These are phyloP conservation scores for Conringia planisiliqua DNA, from an alignment of 345 rosid genomes.

Conservation along the genomic window DNA sequence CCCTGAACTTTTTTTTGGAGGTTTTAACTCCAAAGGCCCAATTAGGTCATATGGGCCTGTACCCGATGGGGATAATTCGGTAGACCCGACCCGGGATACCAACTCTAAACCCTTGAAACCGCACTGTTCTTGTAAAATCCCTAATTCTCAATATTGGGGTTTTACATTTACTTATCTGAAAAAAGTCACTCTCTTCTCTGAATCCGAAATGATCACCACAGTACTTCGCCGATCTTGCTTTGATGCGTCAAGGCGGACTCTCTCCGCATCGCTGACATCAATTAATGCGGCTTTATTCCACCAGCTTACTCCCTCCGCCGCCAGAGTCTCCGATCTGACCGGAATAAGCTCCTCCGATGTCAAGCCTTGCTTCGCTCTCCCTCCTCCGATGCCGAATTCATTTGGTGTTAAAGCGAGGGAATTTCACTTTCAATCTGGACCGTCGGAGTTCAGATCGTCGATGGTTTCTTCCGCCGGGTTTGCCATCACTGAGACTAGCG, in stretches of 20 bases:
- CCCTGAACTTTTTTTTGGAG: background rate
- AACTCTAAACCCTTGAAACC: background rate
- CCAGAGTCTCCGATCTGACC: conserved; percentile 12
- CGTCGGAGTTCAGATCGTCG: conserved; percentile 30
- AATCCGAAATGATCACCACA: conserved; percentile 27
- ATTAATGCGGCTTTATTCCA: conserved; percentile 1
- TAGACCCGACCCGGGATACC: background rate
- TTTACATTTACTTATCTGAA: background rate
- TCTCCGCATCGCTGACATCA: conserved; percentile 12
- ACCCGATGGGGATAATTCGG: background rate
- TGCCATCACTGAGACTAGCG: conserved; percentile 37
- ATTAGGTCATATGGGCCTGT: background rate
- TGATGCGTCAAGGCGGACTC: conserved; percentile 13
- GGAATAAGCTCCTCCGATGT: background rate
- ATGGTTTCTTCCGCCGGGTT: conserved; percentile 37
- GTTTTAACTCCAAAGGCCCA: background rate
- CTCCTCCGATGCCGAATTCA: background rate
- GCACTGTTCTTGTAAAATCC: conserved; percentile 18
- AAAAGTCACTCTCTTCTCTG: background rate
- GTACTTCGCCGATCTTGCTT: conserved; percentile 26
- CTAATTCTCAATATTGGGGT: conserved; percentile 22
- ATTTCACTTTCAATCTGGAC: conserved; percentile 54
- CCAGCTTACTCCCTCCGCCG: conserved; percentile 9
- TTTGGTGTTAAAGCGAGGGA: conserved; percentile 24
- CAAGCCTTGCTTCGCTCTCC: background rate